phyloP scores from a whole-genome alignment of 73 alveolate genomes.

The Symbiodinium pilosum region DNA sequence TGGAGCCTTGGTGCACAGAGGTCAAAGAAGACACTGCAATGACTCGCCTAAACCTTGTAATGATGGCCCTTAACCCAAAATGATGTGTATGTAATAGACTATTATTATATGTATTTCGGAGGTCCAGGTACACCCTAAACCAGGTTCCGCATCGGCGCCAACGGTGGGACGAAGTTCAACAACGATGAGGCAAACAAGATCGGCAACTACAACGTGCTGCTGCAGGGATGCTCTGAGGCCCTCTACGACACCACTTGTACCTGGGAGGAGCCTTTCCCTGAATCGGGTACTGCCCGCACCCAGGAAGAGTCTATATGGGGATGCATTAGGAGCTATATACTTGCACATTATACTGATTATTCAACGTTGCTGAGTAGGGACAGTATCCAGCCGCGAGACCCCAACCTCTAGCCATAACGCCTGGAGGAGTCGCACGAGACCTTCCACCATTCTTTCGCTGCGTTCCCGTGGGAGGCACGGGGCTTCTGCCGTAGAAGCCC shows the following conservation, averaged over 20 bases:
- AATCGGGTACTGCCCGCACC: too few species aligned
- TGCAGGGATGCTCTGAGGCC: not conserved
- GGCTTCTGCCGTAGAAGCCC: too few species aligned
- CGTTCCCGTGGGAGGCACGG: conserved; percentile 30
- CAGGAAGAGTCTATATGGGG: too few species aligned
- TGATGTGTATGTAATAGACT: not conserved
- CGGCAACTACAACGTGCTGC: conserved; percentile 34
- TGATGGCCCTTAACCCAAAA: not conserved
- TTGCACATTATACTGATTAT: too few species aligned
- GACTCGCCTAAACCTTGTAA: not conserved
- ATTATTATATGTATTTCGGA: too few species aligned
- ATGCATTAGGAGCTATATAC: too few species aligned
- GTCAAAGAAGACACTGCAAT: not conserved
- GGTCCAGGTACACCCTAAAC: too few species aligned
- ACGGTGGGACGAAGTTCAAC: conserved; percentile 2
- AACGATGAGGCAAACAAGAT: conserved; percentile 11
- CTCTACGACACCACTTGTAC: not conserved
- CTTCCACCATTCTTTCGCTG: conserved; percentile 7
- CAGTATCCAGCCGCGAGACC: too few species aligned
- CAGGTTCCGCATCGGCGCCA: conserved; percentile 7
- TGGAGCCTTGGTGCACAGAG: too few species aligned
- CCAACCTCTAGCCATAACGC: too few species aligned
- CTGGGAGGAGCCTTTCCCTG: not conserved
- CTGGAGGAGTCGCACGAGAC: conserved; percentile 1
- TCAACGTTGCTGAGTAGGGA: too few species aligned